Evolutionary conservation across 352 stramenopile species (phyloP).

Genomic region (Plasmopara halstedii): DNA sequence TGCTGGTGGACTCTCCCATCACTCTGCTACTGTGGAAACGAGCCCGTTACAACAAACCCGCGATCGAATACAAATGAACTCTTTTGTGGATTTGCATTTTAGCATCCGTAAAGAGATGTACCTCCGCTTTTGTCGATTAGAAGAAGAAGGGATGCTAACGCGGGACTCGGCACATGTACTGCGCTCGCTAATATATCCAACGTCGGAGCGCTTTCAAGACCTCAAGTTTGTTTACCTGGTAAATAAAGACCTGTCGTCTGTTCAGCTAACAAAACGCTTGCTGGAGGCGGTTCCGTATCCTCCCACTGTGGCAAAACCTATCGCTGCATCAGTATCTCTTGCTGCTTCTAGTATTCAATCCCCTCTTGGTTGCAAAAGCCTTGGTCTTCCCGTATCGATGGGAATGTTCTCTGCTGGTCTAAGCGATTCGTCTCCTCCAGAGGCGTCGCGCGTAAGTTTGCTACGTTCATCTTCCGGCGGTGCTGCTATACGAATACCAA

Average conservation of each 20-base stretch:
- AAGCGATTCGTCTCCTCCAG: conserved; percentile 21
- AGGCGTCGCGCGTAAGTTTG: conserved; percentile 19
- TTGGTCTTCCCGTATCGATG: conserved; percentile 25
- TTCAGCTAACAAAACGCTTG: conserved; percentile 70
- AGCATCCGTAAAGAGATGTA: conserved; percentile 86
- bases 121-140: conserved; percentile 64
- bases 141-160: conserved; percentile 64
- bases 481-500: conserved; percentile 19
- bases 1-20: conserved; percentile 1
- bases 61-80: conserved; percentile 62
- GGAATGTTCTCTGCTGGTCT: conserved; percentile 26
- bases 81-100: conserved; percentile 78
- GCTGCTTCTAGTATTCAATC: conserved; percentile 14
- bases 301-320: conserved; percentile 22
- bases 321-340: conserved; percentile 19
- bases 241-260: conserved; percentile 73
- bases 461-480: conserved; percentile 20
- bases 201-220: conserved; percentile 76
- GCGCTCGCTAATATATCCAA: conserved; percentile 74
- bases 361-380: conserved; percentile 8
- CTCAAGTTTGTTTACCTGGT: conserved; percentile 85
- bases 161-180: conserved; percentile 66
- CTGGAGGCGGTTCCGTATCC: conserved; percentile 60
- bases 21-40: conserved; percentile 6
- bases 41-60: conserved; percentile 28